Conservation (phyloP, 1,139 yeast genomes). For the Suzukiozyma palmioleophila region DNA sequence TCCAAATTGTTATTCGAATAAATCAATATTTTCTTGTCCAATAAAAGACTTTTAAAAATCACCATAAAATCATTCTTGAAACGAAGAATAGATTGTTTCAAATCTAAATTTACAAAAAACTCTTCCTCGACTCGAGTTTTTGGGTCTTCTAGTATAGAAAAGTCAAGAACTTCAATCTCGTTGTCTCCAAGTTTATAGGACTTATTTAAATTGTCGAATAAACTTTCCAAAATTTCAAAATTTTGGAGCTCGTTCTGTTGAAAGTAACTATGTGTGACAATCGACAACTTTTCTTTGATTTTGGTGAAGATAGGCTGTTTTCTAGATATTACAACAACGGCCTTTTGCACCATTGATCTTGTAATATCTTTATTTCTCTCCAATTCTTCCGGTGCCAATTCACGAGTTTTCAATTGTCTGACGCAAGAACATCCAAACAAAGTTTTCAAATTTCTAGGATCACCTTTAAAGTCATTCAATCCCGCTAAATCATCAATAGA, state of each 20-base stretch:
- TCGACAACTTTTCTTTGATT: constrained; percentile 82
- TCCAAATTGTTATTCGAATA: constrained; percentile 80
- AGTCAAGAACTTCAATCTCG: constrained; percentile 12
- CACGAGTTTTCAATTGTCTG: constrained; percentile 68
- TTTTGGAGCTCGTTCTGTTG: constrained; percentile 76
- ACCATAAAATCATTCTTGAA: constrained; percentile 61
- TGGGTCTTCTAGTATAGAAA: constrained; percentile 7
- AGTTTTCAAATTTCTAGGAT: constrained; percentile 57
- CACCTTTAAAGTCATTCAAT: constrained; percentile 39
- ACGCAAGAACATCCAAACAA: constrained; percentile 93
- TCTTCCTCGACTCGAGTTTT: constrained; percentile 28
- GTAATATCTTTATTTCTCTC: constrained; percentile 66
- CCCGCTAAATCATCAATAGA: constrained; percentile 44
- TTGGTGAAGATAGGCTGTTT: constrained; percentile 82
- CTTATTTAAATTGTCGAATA: constrained; percentile 66
- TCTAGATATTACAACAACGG: constrained; percentile 80
- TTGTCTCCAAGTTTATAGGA: constrained; percentile 26
- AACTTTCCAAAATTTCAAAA: constrained; percentile 57
- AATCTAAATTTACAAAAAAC: constrained; percentile 68
- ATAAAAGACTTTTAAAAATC: constrained; percentile 68
- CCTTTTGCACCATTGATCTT: constrained; percentile 86
- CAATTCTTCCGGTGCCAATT: constrained; percentile 43
- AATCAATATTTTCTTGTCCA: constrained; percentile 66
- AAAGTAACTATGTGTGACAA: constrained; percentile 84
- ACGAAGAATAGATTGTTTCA: constrained; percentile 59